Conservation (phyloP, 805 yeast species). For the Metschnikowia chrysomelidarum region DNA sequence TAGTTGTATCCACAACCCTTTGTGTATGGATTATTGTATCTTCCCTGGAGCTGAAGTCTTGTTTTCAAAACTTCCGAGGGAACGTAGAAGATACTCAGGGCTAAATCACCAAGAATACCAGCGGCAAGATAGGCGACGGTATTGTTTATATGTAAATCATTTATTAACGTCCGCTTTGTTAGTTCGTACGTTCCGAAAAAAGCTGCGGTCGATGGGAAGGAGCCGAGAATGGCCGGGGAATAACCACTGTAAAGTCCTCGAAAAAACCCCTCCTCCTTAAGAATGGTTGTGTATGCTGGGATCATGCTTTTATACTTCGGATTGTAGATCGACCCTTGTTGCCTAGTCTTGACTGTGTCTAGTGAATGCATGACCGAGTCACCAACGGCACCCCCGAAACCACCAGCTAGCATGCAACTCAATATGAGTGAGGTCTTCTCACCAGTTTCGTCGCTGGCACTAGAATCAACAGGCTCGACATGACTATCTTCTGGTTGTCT, state of each 20-base stretch:
- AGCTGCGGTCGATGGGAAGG: constrained; percentile 91
- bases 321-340: constrained; percentile 83
- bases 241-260: constrained; percentile 92
- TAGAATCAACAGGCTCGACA: constrained; percentile 2
- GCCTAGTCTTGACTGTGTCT: constrained; percentile 95
- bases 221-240: constrained; percentile 86
- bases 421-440: constrained; percentile 41
- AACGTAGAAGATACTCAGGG: constrained; percentile 83
- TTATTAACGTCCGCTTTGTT: constrained; percentile 68
- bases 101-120: constrained; percentile 92
- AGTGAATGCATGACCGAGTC: constrained; percentile 92
- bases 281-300: constrained; percentile 72
- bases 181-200: constrained; percentile 90
- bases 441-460: constrained; percentile 1
- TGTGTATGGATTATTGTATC: constrained; percentile 74
- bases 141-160: constrained; percentile 65
- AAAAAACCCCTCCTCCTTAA: constrained; percentile 77
- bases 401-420: constrained; percentile 82
- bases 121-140: constrained; percentile 77
- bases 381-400: constrained; percentile 91
- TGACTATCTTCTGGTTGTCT: constrained; percentile 3
- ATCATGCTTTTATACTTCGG: constrained; percentile 71
- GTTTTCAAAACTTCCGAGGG: constrained; percentile 96
- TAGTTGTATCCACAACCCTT: constrained; percentile 80
- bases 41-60: constrained; percentile 88